phyloP scores from a whole-genome alignment of 176 grass and related monocot species.

The Aegilops longissima region DNA sequence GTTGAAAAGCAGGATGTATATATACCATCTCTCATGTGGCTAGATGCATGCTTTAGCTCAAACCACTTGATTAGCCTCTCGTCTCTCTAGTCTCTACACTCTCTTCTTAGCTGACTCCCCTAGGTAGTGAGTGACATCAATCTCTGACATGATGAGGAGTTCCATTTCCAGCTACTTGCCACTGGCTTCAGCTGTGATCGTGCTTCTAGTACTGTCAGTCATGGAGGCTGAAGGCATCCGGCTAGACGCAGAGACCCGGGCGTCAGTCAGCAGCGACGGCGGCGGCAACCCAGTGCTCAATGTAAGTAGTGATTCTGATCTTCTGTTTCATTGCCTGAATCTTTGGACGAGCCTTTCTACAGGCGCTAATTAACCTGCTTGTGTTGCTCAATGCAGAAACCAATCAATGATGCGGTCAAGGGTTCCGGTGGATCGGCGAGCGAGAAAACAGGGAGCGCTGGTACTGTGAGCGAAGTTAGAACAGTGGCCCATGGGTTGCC shows the following conservation, averaged over 20 bases:
- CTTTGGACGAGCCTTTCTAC: neutral
- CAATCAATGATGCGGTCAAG: neutral
- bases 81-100: neutral
- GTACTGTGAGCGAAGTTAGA: neutral
- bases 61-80: neutral
- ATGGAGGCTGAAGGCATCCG: slow-evolving; percentile 34
- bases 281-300: neutral
- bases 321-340: neutral
- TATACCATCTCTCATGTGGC: neutral
- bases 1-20: slow-evolving; percentile 22
- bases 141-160: slow-evolving; percentile 26
- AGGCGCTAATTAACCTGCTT: slow-evolving; percentile 6
- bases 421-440: neutral
- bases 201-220: slow-evolving; percentile 22
- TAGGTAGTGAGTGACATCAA: neutral
- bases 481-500: slow-evolving; percentile 40
- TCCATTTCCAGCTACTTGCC: neutral
- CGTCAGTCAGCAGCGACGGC: neutral
- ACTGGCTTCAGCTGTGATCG: neutral
- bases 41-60: slow-evolving; percentile 9
- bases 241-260: slow-evolving; percentile 45
- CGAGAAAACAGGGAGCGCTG: slow-evolving; percentile 15
- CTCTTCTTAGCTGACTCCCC: neutral
- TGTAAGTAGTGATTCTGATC: slow-evolving; percentile 28
- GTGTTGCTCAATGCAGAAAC: slow-evolving; percentile 31